These are phyloP conservation scores for Adenanthera pavonina DNA, from an alignment of 306 rosid species.

Conservation along the genomic window DNA sequence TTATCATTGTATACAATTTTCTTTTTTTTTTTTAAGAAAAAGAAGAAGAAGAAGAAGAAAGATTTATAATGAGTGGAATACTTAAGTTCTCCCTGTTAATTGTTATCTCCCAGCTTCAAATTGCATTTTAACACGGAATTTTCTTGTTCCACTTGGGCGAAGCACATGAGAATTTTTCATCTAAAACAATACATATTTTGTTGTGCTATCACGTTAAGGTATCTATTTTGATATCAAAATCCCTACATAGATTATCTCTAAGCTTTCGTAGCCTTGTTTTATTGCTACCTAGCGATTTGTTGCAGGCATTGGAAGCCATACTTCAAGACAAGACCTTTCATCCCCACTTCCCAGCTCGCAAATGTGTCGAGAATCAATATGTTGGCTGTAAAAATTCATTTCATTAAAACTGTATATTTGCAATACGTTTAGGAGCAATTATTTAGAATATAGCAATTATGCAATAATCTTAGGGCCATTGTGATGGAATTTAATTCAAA, in stretches of 20 bases:
- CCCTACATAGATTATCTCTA: not conserved
- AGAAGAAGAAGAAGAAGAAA: too few species aligned
- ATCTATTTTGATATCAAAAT: not conserved
- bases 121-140: too few species aligned
- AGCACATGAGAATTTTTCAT: too few species aligned
- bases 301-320: not conserved
- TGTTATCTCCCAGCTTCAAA: too few species aligned
- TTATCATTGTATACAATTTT: too few species aligned
- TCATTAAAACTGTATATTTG: not conserved
- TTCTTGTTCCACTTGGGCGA: too few species aligned
- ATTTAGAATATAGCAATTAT: not conserved
- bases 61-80: too few species aligned
- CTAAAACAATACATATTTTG: not conserved
- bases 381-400: not conserved
- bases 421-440: not conserved
- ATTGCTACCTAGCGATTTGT: not conserved
- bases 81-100: too few species aligned
- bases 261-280: not conserved
- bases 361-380: not conserved
- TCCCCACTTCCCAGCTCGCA: not conserved
- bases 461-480: conserved; percentile 1
- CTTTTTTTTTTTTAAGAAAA: too few species aligned
- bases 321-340: not conserved
- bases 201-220: not conserved
- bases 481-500: not conserved